Conservation (phyloP, 1,284 basidiomycete species). For the Sporisorium iseilematis-ciliati region DNA sequence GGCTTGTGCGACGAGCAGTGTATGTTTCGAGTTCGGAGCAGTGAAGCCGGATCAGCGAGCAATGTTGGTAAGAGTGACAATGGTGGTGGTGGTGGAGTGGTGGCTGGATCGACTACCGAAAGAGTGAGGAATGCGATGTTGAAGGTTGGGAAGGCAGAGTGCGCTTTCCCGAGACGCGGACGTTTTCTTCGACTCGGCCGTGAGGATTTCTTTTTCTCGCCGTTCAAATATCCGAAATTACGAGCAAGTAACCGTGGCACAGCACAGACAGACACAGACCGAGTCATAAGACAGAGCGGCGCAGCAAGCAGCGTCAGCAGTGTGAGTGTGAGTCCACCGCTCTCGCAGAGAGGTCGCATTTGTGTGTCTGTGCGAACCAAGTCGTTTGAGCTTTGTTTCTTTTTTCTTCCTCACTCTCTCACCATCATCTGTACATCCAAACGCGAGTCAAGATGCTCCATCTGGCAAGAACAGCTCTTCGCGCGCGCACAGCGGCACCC, state of each 20-base stretch:
- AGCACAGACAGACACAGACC: too few relatives aligned
- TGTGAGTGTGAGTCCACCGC: too few relatives aligned
- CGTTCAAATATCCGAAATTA: conserved; percentile 34
- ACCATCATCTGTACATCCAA: not conserved
- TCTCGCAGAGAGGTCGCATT: not conserved
- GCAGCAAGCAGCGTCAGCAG: not conserved
- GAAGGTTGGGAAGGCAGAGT: conserved; percentile 7
- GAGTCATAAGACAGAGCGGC: conserved; percentile 25
- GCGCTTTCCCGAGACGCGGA: not conserved
- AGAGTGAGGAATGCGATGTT: conserved; percentile 11
- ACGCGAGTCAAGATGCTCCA: conserved; percentile 10
- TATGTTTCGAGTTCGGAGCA: not conserved
- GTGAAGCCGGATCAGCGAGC: conserved; percentile 11
- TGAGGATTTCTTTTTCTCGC: not conserved
- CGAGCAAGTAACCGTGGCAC: conserved; percentile 21
- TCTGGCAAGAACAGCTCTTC: conserved; percentile 38
- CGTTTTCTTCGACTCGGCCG: conserved; percentile 47
- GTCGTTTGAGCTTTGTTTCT: not conserved
- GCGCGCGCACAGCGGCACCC: conserved; percentile 20
- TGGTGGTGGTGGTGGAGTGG: conserved; percentile 5
- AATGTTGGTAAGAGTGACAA: not conserved
- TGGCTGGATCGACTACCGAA: too few relatives aligned
- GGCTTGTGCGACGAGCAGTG: too few relatives aligned
- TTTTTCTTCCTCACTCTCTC: not conserved
- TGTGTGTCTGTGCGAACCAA: too few relatives aligned